phyloP scores from a whole-genome alignment of 257 asterid species.

The Ehretia macrophylla region DNA sequence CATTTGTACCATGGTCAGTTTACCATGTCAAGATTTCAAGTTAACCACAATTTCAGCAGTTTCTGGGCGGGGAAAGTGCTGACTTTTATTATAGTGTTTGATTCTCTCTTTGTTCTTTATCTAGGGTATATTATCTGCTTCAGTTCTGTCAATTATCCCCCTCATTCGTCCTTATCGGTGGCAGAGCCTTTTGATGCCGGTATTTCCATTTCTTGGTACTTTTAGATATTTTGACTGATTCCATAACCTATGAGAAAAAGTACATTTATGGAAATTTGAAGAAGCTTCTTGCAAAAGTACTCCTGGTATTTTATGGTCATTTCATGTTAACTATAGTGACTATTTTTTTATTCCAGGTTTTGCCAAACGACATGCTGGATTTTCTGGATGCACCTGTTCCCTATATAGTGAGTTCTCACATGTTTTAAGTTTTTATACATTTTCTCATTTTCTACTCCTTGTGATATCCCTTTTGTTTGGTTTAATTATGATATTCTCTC shows the following conservation, averaged over 20 bases:
- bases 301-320: slow-evolving; percentile 12
- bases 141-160: slow-evolving; percentile 80
- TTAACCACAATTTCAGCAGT: too few relatives aligned
- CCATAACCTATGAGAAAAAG: too few relatives aligned
- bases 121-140: slow-evolving; percentile 91
- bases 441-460: background rate
- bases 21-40: too few relatives aligned
- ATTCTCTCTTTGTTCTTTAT: slow-evolving; percentile 15
- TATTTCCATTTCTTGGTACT: slow-evolving; percentile 28
- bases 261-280: background rate
- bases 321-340: background rate
- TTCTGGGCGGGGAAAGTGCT: slow-evolving; percentile 1
- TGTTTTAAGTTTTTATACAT: slow-evolving; percentile 3
- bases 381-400: slow-evolving; percentile 99
- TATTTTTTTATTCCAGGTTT: slow-evolving; percentile 50
- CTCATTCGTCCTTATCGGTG: slow-evolving; percentile 95
- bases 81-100: slow-evolving; percentile 1
- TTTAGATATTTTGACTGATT: background rate
- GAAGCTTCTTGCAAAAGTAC: slow-evolving; percentile 6
- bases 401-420: slow-evolving; percentile 67
- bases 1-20: too few relatives aligned
- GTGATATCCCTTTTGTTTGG: background rate
- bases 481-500: background rate
- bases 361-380: slow-evolving; percentile 98
- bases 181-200: slow-evolving; percentile 99